These are phyloP conservation scores for Xylariaceae sp. DNA, from an alignment of 2,329 filamentous ascomycete genomes.

Conservation along the genomic window DNA sequence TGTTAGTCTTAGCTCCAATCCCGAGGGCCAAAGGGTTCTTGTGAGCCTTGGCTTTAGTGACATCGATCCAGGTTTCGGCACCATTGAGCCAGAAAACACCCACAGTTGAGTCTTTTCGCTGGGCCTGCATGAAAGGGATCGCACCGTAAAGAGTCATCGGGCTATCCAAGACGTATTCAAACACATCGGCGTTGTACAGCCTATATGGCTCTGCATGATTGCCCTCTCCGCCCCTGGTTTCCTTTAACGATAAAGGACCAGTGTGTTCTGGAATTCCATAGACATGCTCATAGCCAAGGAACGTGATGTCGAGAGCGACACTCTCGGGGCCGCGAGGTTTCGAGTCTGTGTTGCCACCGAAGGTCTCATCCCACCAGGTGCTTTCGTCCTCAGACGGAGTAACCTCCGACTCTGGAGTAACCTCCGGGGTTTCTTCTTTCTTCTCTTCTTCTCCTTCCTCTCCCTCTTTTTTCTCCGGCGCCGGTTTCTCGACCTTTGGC, in stretches of 20 bases:
- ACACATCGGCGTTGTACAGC: constrained; percentile 95
- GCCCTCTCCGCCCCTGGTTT: constrained; percentile 85
- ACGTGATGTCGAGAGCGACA: constrained; percentile 86
- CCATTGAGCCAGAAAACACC: constrained; percentile 97
- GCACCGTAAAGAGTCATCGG: constrained; percentile 98
- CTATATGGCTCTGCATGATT: constrained; percentile 90
- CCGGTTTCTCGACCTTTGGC: constrained; percentile 71
- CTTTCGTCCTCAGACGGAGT: constrained; percentile 81
- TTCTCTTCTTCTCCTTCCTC: constrained; percentile 54
- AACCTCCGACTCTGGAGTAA: constrained; percentile 43
- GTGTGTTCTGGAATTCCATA: constrained; percentile 95
- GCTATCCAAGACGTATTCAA: constrained; percentile 95
- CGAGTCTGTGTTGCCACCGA: constrained; percentile 91
- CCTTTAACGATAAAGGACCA: constrained; percentile 82
- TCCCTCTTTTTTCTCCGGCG: constrained; percentile 53
- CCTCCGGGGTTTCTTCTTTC: constrained; percentile 44
- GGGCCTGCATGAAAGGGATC: constrained; percentile 97
- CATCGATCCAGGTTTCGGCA: constrained; percentile 96
- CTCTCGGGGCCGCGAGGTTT: constrained; percentile 97
- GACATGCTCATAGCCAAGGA: constrained; percentile 88
- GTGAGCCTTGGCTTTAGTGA: constrained; percentile 75
- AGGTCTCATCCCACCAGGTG: constrained; percentile 97
- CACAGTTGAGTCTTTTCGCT: constrained; percentile 89
- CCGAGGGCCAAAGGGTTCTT: constrained; percentile 80
- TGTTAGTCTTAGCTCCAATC: constrained; percentile 68